Conservation (phyloP, 129 eudicot species). For the Flaveria sonorensis region DNA sequence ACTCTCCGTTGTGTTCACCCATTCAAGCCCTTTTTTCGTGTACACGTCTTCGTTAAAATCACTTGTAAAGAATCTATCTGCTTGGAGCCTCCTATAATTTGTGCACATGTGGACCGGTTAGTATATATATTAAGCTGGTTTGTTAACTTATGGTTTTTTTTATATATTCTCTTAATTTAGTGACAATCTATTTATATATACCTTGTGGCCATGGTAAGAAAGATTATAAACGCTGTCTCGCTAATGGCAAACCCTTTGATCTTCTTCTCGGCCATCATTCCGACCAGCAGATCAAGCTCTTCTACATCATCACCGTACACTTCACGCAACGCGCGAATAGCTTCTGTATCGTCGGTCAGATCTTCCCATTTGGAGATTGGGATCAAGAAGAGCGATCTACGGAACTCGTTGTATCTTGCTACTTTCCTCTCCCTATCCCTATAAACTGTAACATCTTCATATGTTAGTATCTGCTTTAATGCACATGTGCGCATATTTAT, state of each 20-base stretch:
- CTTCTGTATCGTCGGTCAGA: constrained; percentile 51
- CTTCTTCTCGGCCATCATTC: constrained; percentile 64
- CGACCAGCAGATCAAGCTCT: constrained; percentile 57
- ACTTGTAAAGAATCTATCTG: constrained; percentile 57
- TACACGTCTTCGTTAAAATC: constrained; percentile 54
- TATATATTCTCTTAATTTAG: background rate
- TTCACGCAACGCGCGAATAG: constrained; percentile 41
- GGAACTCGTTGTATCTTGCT: constrained; percentile 63
- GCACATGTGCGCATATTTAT: background rate
- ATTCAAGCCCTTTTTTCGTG: constrained; percentile 59
- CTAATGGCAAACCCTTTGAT: constrained; percentile 70
- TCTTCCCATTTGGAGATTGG: constrained; percentile 80
- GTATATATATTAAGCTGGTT: background rate
- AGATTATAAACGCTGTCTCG: constrained; percentile 62
- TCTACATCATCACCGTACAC: constrained; percentile 60
- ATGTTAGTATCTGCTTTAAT: background rate
- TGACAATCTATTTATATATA: background rate
- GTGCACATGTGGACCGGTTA: background rate
- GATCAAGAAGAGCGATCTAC: constrained; percentile 50
- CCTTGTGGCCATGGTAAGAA: constrained; percentile 67
- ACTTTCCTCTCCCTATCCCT: constrained; percentile 67
- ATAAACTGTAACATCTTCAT: constrained; percentile 40
- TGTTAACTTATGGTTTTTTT: background rate
- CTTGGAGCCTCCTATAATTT: constrained; percentile 51
- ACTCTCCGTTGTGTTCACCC: constrained; percentile 65